phyloP scores from a whole-genome alignment of 345 rosid genomes.

The Pistacia vera region DNA sequence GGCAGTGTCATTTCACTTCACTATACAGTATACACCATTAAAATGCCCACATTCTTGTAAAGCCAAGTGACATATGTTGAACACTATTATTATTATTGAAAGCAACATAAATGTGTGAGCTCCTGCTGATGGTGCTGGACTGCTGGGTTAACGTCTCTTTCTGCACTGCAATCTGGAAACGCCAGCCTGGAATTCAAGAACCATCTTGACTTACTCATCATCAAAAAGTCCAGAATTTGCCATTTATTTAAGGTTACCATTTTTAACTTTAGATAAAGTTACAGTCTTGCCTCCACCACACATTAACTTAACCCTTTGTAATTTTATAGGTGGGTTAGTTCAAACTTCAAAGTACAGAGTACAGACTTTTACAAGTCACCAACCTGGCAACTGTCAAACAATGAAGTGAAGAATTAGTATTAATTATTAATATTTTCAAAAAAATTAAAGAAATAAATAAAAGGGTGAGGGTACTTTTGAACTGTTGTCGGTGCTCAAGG shows the following conservation, averaged over 20 bases:
- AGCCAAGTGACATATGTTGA: no score
- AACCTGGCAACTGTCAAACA: background rate
- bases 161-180: slow-evolving; percentile 3
- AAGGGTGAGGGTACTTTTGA: background rate
- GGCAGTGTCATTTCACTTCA: slow-evolving; percentile 6
- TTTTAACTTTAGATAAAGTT: background rate
- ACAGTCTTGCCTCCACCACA: background rate
- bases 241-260: slow-evolving; percentile 13
- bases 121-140: background rate
- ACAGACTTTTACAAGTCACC: background rate
- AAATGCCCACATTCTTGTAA: no score
- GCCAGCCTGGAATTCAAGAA: slow-evolving; percentile 37
- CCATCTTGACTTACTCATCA: background rate
- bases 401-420: background rate
- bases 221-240: background rate
- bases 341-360: background rate
- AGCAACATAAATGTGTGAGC: background rate
- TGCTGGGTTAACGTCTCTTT: slow-evolving; percentile 18
- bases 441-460: background rate
- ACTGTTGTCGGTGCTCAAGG: slow-evolving; percentile 25
- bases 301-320: background rate
- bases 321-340: background rate
- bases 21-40: no score
- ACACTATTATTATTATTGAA: background rate
- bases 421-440: no score